phyloP scores from a whole-genome alignment of 495 filamentous ascomycete genomes.

The Lophiotrema nucula region DNA sequence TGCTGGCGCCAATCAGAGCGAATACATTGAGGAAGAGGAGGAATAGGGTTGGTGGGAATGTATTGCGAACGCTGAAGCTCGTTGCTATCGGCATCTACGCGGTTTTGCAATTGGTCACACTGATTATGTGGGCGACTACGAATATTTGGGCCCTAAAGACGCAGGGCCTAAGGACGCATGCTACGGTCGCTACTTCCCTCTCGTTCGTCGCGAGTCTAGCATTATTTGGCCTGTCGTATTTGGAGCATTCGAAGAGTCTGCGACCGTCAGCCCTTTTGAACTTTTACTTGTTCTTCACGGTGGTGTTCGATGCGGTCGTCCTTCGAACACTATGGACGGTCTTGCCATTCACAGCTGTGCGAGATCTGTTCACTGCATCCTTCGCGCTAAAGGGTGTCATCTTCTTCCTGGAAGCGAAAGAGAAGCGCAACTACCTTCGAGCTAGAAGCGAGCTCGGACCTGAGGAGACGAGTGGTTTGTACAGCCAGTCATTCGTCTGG shows the following conservation, averaged over 20 bases:
- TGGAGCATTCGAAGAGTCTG: constrained; percentile 1
- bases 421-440: neutral
- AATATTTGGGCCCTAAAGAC: neutral
- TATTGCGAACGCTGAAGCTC: neutral
- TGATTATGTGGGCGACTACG: neutral
- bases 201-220: constrained; percentile 1
- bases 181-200: neutral
- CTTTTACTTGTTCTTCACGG: neutral
- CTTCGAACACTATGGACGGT: neutral
- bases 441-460: neutral
- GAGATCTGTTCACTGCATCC: neutral
- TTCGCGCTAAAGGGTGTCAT: constrained; percentile 3
- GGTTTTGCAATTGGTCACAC: neutral
- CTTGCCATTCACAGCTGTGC: neutral
- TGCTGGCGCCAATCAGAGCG: neutral
- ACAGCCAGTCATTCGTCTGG: neutral
- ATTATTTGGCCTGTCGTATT: neutral
- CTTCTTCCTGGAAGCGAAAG: constrained; percentile 1
- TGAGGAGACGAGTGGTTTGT: neutral
- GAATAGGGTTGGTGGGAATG: neutral
- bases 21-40: neutral
- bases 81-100: neutral
- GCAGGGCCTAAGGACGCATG: neutral
- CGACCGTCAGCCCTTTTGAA: neutral
- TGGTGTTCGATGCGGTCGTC: neutral